Conservation (phyloP, 352 stramenopile species). For the Globisporangium carolinianum region DNA sequence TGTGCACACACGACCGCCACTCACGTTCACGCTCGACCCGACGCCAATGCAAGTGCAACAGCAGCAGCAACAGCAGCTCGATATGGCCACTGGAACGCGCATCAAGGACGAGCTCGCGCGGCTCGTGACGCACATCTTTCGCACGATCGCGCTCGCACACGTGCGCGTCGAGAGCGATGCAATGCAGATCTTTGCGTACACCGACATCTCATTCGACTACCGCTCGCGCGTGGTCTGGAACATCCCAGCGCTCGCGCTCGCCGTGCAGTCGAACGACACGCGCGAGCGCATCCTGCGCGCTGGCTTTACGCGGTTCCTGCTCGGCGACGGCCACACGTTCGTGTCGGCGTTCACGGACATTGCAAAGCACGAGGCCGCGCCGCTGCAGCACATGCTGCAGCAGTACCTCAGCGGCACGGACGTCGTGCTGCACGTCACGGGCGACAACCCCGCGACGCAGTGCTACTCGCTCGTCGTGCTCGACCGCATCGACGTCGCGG, state of each 20-base stretch:
- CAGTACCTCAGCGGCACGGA: slow-evolving; percentile 64
- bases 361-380: slow-evolving; percentile 50
- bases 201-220: slow-evolving; percentile 73
- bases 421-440: slow-evolving; percentile 46
- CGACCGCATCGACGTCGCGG: slow-evolving; percentile 47
- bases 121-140: slow-evolving; percentile 55
- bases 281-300: slow-evolving; percentile 48
- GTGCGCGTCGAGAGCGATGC: slow-evolving; percentile 55
- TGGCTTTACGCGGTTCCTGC: slow-evolving; percentile 62
- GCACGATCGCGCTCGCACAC: slow-evolving; percentile 68
- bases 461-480: slow-evolving; percentile 73
- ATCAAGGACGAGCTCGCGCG: slow-evolving; percentile 46
- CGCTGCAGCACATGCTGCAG: slow-evolving; percentile 60
- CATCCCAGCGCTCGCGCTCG: slow-evolving; percentile 57
- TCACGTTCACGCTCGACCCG: background rate
- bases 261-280: slow-evolving; percentile 25
- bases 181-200: slow-evolving; percentile 69
- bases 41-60: background rate
- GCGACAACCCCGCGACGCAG: slow-evolving; percentile 31
- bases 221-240: slow-evolving; percentile 60
- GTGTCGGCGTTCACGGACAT: slow-evolving; percentile 75
- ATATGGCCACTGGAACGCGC: slow-evolving; percentile 6
- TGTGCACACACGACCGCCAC: background rate
- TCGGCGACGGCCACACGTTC: slow-evolving; percentile 65
- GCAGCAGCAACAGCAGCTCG: slow-evolving; percentile 1